phyloP scores from a whole-genome alignment of 768 basidiomycete species.

The Psilocybe azurescens region DNA sequence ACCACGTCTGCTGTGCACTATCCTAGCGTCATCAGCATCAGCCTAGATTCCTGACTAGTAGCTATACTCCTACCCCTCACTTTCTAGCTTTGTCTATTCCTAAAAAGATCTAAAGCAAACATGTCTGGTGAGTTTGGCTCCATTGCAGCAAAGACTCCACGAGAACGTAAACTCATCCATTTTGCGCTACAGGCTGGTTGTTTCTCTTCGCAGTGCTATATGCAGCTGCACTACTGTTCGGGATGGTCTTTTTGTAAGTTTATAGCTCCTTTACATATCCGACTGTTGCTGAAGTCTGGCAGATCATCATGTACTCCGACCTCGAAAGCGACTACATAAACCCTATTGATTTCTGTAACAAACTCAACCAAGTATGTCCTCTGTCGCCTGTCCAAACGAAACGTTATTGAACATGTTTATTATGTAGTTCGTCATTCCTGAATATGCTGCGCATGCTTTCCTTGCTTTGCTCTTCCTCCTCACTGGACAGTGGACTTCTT shows the following conservation, averaged over 20 bases:
- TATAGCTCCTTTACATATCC: neutral
- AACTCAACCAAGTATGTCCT: conserved; percentile 88
- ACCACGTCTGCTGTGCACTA: conserved; percentile 15
- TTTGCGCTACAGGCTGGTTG: conserved; percentile 74
- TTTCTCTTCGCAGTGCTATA: conserved; percentile 95
- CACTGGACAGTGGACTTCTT: conserved; percentile 90
- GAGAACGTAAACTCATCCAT: conserved; percentile 15
- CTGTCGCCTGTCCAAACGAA: neutral
- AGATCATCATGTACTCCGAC: conserved; percentile 99
- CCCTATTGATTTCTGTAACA: conserved; percentile 99
- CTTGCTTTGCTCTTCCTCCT: conserved; percentile 87
- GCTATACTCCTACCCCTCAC: neutral
- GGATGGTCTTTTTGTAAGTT: conserved; percentile 98
- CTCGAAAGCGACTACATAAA: conserved; percentile 99
- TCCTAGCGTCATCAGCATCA: conserved; percentile 7
- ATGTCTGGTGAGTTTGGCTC: conserved; percentile 23
- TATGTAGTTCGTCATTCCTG: conserved; percentile 92
- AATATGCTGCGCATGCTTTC: conserved; percentile 93
- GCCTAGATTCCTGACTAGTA: neutral
- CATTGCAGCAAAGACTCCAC: conserved; percentile 10
- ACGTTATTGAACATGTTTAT: neutral
- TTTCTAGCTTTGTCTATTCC: conserved; percentile 1
- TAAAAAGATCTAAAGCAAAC: conserved; percentile 9
- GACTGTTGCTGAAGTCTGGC: conserved; percentile 3
- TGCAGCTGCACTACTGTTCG: conserved; percentile 93